These are phyloP conservation scores for Claviceps monticola DNA, from an alignment of 2,329 filamentous ascomycete genomes.

Conservation along the genomic window DNA sequence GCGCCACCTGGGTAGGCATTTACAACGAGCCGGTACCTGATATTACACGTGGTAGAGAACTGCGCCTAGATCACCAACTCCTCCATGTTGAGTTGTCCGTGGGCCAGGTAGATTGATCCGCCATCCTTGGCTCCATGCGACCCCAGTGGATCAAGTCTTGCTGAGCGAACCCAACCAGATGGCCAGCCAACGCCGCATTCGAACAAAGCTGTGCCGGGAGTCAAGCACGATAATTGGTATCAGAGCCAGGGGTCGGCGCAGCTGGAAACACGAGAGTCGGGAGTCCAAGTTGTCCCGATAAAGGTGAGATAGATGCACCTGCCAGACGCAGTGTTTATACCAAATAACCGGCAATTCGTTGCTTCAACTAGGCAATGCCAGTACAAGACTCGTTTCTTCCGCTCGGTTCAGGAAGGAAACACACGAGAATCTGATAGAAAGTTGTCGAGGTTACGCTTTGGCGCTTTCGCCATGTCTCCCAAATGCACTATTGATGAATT, in stretches of 20 bases:
- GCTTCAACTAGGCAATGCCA: not conserved
- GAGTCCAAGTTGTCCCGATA: not conserved
- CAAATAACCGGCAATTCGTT: no score
- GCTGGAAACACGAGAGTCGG: slow-evolving; percentile 10
- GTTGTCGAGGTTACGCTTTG: slow-evolving; percentile 27
- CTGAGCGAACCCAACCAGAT: slow-evolving; percentile 7
- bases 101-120: not conserved
- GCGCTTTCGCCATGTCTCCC: slow-evolving; percentile 23
- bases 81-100: slow-evolving; percentile 10
- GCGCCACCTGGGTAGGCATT: slow-evolving; percentile 17
- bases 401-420: slow-evolving; percentile 8
- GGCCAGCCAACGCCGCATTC: slow-evolving; percentile 11
- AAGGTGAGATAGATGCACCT: not conserved
- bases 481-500: slow-evolving; percentile 13
- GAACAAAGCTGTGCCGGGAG: slow-evolving; percentile 10
- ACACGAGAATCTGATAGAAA: slow-evolving; percentile 20
- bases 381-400: not conserved
- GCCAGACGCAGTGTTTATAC: not conserved
- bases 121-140: slow-evolving; percentile 8
- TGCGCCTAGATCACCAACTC: slow-evolving; percentile 7
- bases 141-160: slow-evolving; percentile 16
- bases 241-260: slow-evolving; percentile 9
- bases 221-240: slow-evolving; percentile 16
- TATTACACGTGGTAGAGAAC: slow-evolving; percentile 13
- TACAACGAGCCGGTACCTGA: slow-evolving; percentile 16